Base-by-base conservation (phyloP, 345 rosid genomes). In the Boechera divaricarpa region DNA sequence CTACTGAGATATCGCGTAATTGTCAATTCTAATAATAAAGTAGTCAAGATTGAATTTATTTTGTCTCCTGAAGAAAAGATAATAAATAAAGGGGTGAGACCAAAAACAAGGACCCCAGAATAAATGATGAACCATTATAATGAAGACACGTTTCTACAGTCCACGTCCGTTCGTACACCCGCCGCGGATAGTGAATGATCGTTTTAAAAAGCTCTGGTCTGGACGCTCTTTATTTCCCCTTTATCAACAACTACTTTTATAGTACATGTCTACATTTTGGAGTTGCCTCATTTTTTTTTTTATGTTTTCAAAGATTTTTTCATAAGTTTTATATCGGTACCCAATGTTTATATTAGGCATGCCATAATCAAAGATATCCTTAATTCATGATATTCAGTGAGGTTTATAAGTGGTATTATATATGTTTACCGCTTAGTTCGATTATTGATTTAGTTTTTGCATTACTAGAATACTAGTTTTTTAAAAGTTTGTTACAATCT, bases 181-280 rank as follows among this genome's bases (percentile, higher is more conserved):
- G 59, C 61, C 62, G 67, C 67, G 28, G 72, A 75, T 31, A 12
- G 53, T 32, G 52, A 75, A 10, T 5, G 73, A 60, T 67, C 73
- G n/a, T 2, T 47, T 28, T 41, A 3, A 36, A 75, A 75, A 65
- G 78, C 71, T 64, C 54, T 61, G 60, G 69, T 72, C 69, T 72
- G 60, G 31, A 61, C 57, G 60, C 76, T 53, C 51, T 73, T 63
- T 21, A 38, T 28, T 62, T 18, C 7, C 7, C 4, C 12, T 42
- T 66, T 31, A 10, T 35, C 15, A 21, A 21, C 15, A 21, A 21
- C 15, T 28, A 21, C 36, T 53, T 53, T 68, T 68, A 49, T 49
- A 2, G 9, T 63, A 3, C 42, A 10, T 68, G 63, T 69, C 58
- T 39, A 57, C 63, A 18, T 55, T 63, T 63, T 47, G 15, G 24